phyloP scores from a whole-genome alignment of 805 yeast species.

The Candida koratica region DNA sequence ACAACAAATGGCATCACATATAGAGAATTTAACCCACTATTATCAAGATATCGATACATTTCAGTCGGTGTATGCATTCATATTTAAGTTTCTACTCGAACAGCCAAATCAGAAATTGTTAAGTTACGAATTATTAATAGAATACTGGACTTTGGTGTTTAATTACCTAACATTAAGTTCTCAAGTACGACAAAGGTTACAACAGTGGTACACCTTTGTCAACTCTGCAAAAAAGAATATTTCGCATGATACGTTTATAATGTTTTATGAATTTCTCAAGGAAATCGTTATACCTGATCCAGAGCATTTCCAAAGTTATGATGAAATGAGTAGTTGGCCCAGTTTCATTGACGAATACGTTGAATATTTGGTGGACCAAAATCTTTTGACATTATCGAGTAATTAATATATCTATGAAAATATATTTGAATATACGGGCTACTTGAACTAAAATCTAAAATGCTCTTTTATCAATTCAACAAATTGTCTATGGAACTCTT shows the following conservation, averaged over 20 bases:
- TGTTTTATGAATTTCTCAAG: constrained; percentile 65
- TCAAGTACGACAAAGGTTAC: constrained; percentile 27
- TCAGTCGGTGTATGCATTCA: constrained; percentile 60
- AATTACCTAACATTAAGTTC: constrained; percentile 16
- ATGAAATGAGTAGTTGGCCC: constrained; percentile 90
- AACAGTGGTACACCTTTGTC: constrained; percentile 60
- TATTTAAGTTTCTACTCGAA: constrained; percentile 65
- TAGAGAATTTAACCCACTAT: constrained; percentile 9
- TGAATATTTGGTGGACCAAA: constrained; percentile 35
- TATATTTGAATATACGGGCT: too few species aligned
- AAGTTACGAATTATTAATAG: constrained; percentile 57
- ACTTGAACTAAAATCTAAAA: too few species aligned
- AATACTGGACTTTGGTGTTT: constrained; percentile 74
- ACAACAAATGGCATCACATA: constrained; percentile 43
- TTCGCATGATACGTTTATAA: constrained; percentile 78
- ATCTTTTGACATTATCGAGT: not conserved
- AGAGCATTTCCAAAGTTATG: constrained; percentile 49
- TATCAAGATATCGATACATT: constrained; percentile 33
- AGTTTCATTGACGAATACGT: constrained; percentile 79
- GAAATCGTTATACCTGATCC: constrained; percentile 50
- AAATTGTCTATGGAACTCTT: constrained; percentile 41
- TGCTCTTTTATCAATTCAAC: constrained; percentile 30
- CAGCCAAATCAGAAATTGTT: constrained; percentile 52
- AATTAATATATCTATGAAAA: too few species aligned
- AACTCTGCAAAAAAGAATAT: constrained; percentile 45